Evolutionary conservation across 352 stramenopile genomes (phyloP).

Genomic region (Globisporangium sylvaticum): DNA sequence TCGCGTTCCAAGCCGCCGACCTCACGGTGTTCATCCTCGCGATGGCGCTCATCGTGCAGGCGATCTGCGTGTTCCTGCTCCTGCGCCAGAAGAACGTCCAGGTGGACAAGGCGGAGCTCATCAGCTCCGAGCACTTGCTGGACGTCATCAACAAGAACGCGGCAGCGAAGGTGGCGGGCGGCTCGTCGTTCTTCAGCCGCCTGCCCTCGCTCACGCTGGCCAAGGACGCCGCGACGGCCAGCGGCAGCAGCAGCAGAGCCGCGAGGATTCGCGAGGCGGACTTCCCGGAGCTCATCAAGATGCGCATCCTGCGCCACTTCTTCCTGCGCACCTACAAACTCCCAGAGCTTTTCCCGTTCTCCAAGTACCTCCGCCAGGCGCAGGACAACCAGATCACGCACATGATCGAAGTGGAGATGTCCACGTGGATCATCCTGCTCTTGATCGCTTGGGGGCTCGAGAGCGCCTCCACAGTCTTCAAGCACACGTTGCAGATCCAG

Average conservation of each 20-base stretch:
- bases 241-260: background rate
- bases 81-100: slow-evolving; percentile 33
- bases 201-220: slow-evolving; percentile 1
- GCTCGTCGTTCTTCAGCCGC: slow-evolving; percentile 1
- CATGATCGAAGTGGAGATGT: slow-evolving; percentile 74
- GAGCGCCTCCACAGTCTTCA: slow-evolving; percentile 13
- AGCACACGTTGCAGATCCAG: slow-evolving; percentile 12
- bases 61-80: slow-evolving; percentile 40
- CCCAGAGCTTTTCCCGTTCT: slow-evolving; percentile 58
- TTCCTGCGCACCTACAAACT: slow-evolving; percentile 43
- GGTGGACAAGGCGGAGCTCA: slow-evolving; percentile 39
- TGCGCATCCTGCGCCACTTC: slow-evolving; percentile 39
- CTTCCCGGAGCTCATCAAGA: slow-evolving; percentile 23
- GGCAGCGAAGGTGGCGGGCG: background rate
- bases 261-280: slow-evolving; percentile 2
- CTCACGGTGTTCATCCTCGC: slow-evolving; percentile 55
- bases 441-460: slow-evolving; percentile 41
- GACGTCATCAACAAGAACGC: slow-evolving; percentile 13
- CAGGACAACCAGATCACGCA: slow-evolving; percentile 78
- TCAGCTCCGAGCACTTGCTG: slow-evolving; percentile 37
- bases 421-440: slow-evolving; percentile 58
- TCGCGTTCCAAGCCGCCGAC: slow-evolving; percentile 54
- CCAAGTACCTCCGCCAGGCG: slow-evolving; percentile 68
- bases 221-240: background rate
- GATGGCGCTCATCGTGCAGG: slow-evolving; percentile 49